phyloP scores from a whole-genome alignment of 176 grass and related monocot species.

The barley (Hordeum vulgare) region DNA sequence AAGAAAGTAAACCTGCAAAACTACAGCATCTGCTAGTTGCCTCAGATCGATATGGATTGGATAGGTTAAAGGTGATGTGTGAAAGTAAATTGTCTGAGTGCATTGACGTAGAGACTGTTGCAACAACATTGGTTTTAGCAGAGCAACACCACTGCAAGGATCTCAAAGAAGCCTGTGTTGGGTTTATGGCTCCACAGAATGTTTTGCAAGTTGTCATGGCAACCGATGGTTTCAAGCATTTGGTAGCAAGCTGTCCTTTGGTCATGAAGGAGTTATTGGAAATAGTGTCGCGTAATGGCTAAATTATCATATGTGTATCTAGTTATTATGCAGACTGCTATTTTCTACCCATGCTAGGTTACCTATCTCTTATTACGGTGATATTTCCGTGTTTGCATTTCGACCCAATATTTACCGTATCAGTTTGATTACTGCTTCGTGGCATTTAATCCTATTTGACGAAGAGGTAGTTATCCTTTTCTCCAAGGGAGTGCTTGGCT shows the following conservation, averaged over 20 bases:
- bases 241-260: background rate
- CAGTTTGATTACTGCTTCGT: too few species aligned
- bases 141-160: background rate
- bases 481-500: background rate
- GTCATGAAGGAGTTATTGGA: background rate
- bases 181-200: background rate
- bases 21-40: slow-evolving; percentile 22
- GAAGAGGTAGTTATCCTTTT: background rate
- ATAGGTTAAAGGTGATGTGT: background rate
- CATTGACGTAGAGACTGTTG: background rate
- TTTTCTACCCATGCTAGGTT: too few species aligned
- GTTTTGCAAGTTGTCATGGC: background rate
- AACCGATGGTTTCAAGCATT: slow-evolving; percentile 18
- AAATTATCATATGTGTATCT: background rate
- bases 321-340: too few species aligned
- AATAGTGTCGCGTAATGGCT: background rate
- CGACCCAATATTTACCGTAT: too few species aligned
- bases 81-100: background rate
- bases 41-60: slow-evolving; percentile 19
- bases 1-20: background rate
- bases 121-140: background rate
- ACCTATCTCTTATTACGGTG: background rate
- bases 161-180: background rate
- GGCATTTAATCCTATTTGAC: background rate
- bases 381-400: background rate